Evolutionary conservation across 106 monocot genomes (phyloP), one percentile per base, ranked within the genome.

Genomic region (Posidonia australis): DNA sequence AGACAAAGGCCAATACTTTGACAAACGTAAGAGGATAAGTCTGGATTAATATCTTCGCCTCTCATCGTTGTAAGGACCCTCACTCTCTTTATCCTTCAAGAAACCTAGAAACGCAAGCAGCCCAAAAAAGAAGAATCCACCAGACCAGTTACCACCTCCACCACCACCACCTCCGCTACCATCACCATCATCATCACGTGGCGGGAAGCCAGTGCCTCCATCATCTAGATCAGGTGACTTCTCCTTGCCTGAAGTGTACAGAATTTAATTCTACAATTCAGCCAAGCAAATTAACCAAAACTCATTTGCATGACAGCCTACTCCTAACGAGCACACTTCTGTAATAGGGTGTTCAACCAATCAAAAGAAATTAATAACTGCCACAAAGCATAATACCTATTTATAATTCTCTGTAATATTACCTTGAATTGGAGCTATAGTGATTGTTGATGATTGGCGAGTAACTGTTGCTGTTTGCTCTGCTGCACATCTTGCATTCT

Each of bases 41-140:
- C n/a, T n/a, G n/a, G n/a, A n/a, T 47, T 43, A 61, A 29, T 74
- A 72, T 74, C 67, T 74, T 46, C 70, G 60, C 49, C 67, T 78
- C 10, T 62, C 43, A 57, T 71, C 44, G 58, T 65, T 71, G 43
- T 82, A 82, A 18, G 77, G 77, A 1, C 82, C 82, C 47, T 82
- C 82, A 17, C 74, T 77, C 63, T 82, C 82, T 74, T 78, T 69
- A 66, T 82, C 82, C 67, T 82, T 78, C 45, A 82, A 58, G 22
- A 82, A 59, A 20, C 77, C 77, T 0, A 82, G 67, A 41, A 82
- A 82, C 5, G 82, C 82, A 63, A 82, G 82, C 17, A 82, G 46
- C 18, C 82, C 82, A 17, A 82, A 82, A 53, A 82, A 82, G 74
- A 78, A 77, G 63, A 82, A 82, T 26, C 82, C 82, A 24, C 82